These are phyloP conservation scores for Ballota nigra DNA, from an alignment of 257 asterid genomes.

Conservation along the genomic window DNA sequence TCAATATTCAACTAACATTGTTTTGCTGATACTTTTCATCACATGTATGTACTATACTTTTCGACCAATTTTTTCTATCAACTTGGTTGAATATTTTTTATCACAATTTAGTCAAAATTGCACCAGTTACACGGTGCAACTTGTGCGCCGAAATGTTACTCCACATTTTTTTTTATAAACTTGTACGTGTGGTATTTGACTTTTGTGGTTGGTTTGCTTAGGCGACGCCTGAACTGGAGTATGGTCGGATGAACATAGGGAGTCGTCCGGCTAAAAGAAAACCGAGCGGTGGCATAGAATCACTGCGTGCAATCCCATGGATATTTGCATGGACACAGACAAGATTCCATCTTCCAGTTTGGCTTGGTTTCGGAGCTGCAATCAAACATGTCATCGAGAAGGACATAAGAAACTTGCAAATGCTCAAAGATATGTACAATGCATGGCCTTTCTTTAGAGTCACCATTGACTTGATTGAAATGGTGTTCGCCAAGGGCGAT, in stretches of 20 bases:
- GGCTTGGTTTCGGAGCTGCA: constrained; percentile 94
- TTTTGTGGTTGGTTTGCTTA: constrained; percentile 9
- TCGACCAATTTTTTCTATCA: neutral
- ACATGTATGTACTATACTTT: too few species aligned
- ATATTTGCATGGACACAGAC: constrained; percentile 99
- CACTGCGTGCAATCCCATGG: constrained; percentile 95
- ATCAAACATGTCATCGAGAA: constrained; percentile 53
- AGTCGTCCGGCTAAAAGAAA: constrained; percentile 92
- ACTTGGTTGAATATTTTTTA: neutral
- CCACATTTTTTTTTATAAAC: neutral
- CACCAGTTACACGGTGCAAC: neutral
- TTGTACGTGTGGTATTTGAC: neutral
- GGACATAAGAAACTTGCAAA: constrained; percentile 62
- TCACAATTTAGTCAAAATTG: neutral
- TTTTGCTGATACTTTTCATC: neutral
- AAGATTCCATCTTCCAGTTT: constrained; percentile 91
- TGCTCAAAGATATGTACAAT: constrained; percentile 84
- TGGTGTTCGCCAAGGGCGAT: constrained; percentile 95
- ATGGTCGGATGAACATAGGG: constrained; percentile 95
- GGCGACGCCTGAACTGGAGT: constrained; percentile 97
- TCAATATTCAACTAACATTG: neutral
- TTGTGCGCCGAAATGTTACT: neutral
- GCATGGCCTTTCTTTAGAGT: constrained; percentile 98
- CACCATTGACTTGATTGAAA: constrained; percentile 85
- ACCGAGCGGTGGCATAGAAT: constrained; percentile 94